Conservation (phyloP, 192 early-diverging fungal genomes). For the Dispira parvispora region DNA sequence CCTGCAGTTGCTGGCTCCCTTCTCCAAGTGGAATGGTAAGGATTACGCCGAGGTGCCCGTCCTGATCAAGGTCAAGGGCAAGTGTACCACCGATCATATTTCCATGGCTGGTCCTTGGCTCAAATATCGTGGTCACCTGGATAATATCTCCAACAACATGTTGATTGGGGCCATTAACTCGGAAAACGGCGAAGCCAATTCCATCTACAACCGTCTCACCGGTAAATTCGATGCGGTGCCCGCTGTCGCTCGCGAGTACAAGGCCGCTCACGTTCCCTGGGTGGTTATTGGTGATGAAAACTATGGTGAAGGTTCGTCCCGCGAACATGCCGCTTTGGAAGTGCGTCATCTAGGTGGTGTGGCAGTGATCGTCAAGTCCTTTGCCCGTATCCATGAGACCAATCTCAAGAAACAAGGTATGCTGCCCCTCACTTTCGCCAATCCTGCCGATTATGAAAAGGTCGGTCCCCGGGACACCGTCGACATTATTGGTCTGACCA, state of each 20-base stretch:
- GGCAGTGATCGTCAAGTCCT: conserved; percentile 88
- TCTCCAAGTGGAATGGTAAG: conserved; percentile 76
- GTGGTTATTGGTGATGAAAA: conserved; percentile 97
- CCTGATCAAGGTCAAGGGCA: conserved; percentile 92
- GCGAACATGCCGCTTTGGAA: conserved; percentile 97
- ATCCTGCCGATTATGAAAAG: conserved; percentile 89
- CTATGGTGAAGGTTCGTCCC: conserved; percentile 98
- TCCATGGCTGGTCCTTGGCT: conserved; percentile 82
- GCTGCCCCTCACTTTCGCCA: conserved; percentile 86
- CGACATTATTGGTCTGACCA: conserved; percentile 70
- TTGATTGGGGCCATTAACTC: conserved; percentile 92
- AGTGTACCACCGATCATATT: conserved; percentile 99
- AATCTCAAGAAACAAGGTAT: conserved; percentile 99
- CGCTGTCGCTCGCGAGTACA: conserved; percentile 86
- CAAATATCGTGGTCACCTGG: conserved; percentile 94
- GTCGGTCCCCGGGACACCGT: conserved; percentile 75
- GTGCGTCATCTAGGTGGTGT: conserved; percentile 88
- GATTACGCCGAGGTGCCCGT: conserved; percentile 67
- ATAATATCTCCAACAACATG: conserved; percentile 99
- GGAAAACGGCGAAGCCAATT: conserved; percentile 67
- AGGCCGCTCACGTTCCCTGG: conserved; percentile 73
- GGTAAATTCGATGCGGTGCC: conserved; percentile 80
- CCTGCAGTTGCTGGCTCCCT: conserved; percentile 80
- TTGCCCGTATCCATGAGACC: conserved; percentile 99
- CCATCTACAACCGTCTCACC: conserved; percentile 50